phyloP scores from a whole-genome alignment of 768 basidiomycete species.

The Auricularia cornea region DNA sequence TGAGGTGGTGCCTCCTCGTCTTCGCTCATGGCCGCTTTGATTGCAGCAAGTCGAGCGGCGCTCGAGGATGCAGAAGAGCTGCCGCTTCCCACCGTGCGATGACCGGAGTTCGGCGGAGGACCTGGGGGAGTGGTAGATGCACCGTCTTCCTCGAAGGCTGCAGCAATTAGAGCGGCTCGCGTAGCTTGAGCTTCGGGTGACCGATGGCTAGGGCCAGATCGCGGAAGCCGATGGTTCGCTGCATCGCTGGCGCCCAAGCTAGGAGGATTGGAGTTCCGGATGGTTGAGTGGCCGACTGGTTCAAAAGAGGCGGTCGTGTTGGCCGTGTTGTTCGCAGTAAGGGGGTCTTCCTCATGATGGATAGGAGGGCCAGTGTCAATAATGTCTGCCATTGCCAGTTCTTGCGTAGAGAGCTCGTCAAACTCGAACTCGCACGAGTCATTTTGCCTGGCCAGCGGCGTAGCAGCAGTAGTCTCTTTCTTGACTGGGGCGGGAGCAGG shows the following conservation, averaged over 20 bases:
- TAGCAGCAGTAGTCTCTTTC: conserved; percentile 14
- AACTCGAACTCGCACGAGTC: conserved; percentile 47
- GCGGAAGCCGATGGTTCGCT: too few species aligned
- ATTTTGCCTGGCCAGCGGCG: conserved; percentile 23
- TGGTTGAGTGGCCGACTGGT: conserved; percentile 6
- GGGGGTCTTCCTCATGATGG: conserved; percentile 31
- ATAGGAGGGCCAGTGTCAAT: not conserved
- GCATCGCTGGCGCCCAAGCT: too few species aligned
- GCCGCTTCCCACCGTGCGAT: not conserved
- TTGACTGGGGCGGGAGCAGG: conserved; percentile 1
- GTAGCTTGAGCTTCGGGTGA: too few species aligned
- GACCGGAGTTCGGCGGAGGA: not conserved
- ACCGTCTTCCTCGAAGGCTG: too few species aligned
- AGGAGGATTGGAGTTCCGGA: not conserved
- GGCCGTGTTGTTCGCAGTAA: conserved; percentile 50
- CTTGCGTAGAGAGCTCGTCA: conserved; percentile 12
- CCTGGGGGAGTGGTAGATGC: too few species aligned
- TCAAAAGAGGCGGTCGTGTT: conserved; percentile 24
- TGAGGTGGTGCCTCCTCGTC: not conserved
- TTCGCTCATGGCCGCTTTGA: not conserved
- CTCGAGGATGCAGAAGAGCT: not conserved
- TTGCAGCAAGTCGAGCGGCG: not conserved
- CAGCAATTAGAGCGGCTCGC: too few species aligned
- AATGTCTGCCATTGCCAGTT: not conserved
- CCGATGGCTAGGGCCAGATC: too few species aligned